phyloP scores from a whole-genome alignment of 2,329 filamentous ascomycete genomes.

The Pseudocercospora vitis region DNA sequence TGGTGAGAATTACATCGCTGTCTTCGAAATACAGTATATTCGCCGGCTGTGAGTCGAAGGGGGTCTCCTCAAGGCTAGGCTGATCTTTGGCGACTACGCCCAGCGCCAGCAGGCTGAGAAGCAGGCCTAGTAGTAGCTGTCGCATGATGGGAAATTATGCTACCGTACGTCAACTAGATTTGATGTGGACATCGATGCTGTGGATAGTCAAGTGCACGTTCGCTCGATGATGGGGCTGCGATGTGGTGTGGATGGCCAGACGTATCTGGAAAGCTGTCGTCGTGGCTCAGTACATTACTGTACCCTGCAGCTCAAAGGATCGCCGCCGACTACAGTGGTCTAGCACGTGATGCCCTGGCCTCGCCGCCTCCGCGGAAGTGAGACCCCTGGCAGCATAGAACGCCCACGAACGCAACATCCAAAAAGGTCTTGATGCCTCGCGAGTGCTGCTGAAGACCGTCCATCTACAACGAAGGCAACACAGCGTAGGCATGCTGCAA shows the following conservation, averaged over 20 bases:
- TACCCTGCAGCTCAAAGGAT: constrained; percentile 3
- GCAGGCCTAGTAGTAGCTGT: constrained; percentile 23
- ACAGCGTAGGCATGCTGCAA: too few species aligned
- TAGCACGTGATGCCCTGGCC: not conserved
- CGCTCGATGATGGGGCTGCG: not conserved
- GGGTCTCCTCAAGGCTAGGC: constrained; percentile 64
- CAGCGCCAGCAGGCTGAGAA: constrained; percentile 29
- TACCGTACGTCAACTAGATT: not conserved
- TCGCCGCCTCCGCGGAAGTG: not conserved
- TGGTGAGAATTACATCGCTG: constrained; percentile 76
- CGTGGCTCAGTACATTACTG: too few species aligned
- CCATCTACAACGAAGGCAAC: too few species aligned
- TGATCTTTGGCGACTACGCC: constrained; percentile 33
- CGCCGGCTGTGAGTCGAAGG: constrained; percentile 65
- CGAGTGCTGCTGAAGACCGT: too few species aligned
- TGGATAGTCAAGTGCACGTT: not conserved
- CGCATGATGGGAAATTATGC: constrained; percentile 18
- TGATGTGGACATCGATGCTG: not conserved
- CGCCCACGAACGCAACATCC: too few species aligned
- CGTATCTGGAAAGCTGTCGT: not conserved
- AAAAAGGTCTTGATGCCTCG: too few species aligned
- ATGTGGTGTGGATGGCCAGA: not conserved
- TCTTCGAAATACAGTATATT: constrained; percentile 89
- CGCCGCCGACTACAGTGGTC: not conserved
- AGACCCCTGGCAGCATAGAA: too few species aligned